Base-by-base conservation (phyloP, 805 yeast genomes). In the Yamadazyma olivae region DNA sequence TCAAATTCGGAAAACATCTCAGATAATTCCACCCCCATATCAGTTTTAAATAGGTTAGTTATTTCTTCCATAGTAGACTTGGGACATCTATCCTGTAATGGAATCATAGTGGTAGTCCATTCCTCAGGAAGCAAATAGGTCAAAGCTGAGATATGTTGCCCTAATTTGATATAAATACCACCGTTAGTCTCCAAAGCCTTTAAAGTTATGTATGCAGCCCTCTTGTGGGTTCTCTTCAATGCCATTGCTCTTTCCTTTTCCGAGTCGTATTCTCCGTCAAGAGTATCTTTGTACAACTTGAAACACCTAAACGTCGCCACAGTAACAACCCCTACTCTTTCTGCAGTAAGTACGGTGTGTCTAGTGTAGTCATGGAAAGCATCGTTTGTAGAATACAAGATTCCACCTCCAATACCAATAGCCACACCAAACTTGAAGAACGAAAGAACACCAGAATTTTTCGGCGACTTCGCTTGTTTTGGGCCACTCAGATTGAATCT, bases 81-180 rank as follows among this genome's bases (percentile, higher is more conserved):
- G 0, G 99, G 98, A 56, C 98, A 91, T 53, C 77, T 75, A 50
- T 90, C 95, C 53, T 91, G 98, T 35, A 93, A 64, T 1, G 96
- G 95, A 22, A 82, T 71, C 96, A 93, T 93, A 0, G 98, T 81
- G 12, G 79, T 78, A 1, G 98, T 91, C 99, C 99, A 93, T 60
- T 93, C 96, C 4, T 65, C 67, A 0, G 99, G 99, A 33, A 93
- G 65, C 21, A 93, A 64, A 59, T 93, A 93, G 1, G 96, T 86
- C 75, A 93, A 72, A 0, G 98, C 98, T 27, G 90, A 76, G 9
- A 93, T 67, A 54, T 93, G 99, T 57, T 93, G 99, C 9, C 99
- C 99, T 29, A 93, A 65, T 58, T 93, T 93, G 58, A 93, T 93
- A 57, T 82, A 93, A 6, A 93, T 73, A 1, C 99, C 99, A 13